Base-by-base conservation (phyloP, 352 stramenopile genomes). In the Thalassiosira gravida region DNA sequence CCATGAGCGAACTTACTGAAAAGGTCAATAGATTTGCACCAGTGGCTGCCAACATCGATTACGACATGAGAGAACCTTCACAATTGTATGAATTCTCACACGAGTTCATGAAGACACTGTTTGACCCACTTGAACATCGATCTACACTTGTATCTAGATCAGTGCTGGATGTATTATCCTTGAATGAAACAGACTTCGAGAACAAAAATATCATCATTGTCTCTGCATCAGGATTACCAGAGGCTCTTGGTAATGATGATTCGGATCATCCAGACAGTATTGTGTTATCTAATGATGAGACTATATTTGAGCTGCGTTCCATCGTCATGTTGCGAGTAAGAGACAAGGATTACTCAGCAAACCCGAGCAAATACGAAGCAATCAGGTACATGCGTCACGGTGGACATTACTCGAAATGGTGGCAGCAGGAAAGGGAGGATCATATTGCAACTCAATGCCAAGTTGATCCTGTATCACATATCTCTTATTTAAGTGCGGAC, bases 371-470 rank as follows among this genome's bases (percentile, higher is more conserved):
- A 25, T 74, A 57, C 24, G 30, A 74, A 44, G 11, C 30, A 20
- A 56, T 53, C 16, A 9, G 49, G 0, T 64, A 39, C 16, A 74
- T 74, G 27, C 35, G 35, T 22, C 50, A 74, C 25, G 65, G 65
- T 8, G 65, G 65, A 14, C 30, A 53, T 16, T 66, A 55, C 39
- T 35, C 1, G 14, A 55, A 35, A 35, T 66, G 27, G 32, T 74
- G 50, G 65, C 27, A 39, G 37, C 65, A 74, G 27, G 29, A 55
- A n/a, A 14, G 35, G 2, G 22, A n/a, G 13, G 65, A 74, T 65
- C 0, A 1, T 18, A 24, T 55, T 65, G 30, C 25, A 9, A 39
- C 24, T 44, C 35, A 20, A 13, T 49, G 42, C 16, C 16, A 3
- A 6, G 3, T 20, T 6, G 42, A 49, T 20, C 42, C 42, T n/a